A percentile compares a stretch with the other conserved stretches of the same genome.
Evolutionary conservation across 2,329 filamentous ascomycete genomes (phyloP).

Genomic region (Claviceps sp.): DNA sequence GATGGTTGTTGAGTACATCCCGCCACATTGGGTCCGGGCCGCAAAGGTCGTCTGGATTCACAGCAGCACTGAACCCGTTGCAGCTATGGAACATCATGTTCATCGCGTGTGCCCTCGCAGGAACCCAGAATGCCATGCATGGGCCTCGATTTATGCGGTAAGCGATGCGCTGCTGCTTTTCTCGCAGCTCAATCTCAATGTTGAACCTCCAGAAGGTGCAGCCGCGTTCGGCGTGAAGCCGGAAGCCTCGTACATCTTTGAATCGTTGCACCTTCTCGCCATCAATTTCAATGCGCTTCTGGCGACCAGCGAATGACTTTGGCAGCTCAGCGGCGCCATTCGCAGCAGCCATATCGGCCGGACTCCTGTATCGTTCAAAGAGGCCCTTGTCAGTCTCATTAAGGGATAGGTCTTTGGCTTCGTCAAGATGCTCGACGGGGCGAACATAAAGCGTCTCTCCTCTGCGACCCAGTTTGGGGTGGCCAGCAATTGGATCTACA

Average conservation of each 20-base stretch:
- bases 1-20: conserved; percentile 85
- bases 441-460: conserved; percentile 81
- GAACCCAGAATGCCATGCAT: conserved; percentile 87
- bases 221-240: conserved; percentile 73
- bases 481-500: conserved; percentile 77
- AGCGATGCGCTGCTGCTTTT: conserved; percentile 70
- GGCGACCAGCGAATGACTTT: conserved; percentile 39
- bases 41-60: conserved; percentile 66
- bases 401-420: conserved; percentile 63
- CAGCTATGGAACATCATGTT: conserved; percentile 99
- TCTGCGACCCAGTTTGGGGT: conserved; percentile 71
- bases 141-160: conserved; percentile 93
- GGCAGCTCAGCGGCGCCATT: conserved; percentile 34
- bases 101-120: conserved; percentile 72
- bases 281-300: conserved; percentile 44
- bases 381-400: conserved; percentile 72
- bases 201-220: conserved; percentile 97
- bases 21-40: conserved; percentile 95
- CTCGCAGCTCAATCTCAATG: conserved; percentile 74
- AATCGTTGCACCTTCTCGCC: conserved; percentile 73
- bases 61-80: conserved; percentile 81
- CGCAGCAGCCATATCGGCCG: conserved; percentile 30
- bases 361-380: conserved; percentile 54
- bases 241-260: conserved; percentile 68
- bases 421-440: conserved; percentile 74